Evolutionary conservation across 306 rosid species (phyloP), one percentile per base, ranked within the genome.

Genomic region (Lotus japonicus): DNA sequence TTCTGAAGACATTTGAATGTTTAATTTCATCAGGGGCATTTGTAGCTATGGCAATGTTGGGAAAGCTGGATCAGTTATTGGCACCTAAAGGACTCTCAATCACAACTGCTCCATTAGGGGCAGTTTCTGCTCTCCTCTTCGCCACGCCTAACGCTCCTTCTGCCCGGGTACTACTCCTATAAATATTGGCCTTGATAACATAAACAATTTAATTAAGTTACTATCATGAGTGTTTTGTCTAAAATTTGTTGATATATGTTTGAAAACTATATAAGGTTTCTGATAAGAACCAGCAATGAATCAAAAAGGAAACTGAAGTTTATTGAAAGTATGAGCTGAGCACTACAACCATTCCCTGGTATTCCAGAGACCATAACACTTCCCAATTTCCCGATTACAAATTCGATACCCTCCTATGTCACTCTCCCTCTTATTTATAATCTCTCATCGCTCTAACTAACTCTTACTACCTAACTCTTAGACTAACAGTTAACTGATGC

Each of bases 101-200:
- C 71, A 87, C 98, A 12, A 74, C 90, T 71, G 95, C 97, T 1
- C 98, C 98, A 0, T 65, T 90, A 3, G 98, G 96, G 4, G 97
- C 98, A 14, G 98, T 94, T 67, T 88, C 82, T 46, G 88, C 97
- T 11, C 85, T 94, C 56, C 86, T 94, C 69, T 86, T 90, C 60
- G 81, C 97, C 56, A 38, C 98, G 0, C 98, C 98, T 2, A 45
- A 90, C 17, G 64, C 96, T 6, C 98, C 98, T 33, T 87, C 84
- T 46, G 97, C 98, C 4, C 73, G 89, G 91, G 98, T 88, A 84
- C 16, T 62, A 3, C 1, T 36, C 16, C 74, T 52, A 1, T 38
- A 12, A 31, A 31, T 46, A n/a, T 26, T 26, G 39, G 41, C 23
- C 55, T 63, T 60, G 16, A 4, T 60, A 19, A 14, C 13, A 8